Evolutionary conservation across 768 basidiomycete species (phyloP), one percentile per base, ranked within the genome.

Genomic region (Mycena indigotica): DNA sequence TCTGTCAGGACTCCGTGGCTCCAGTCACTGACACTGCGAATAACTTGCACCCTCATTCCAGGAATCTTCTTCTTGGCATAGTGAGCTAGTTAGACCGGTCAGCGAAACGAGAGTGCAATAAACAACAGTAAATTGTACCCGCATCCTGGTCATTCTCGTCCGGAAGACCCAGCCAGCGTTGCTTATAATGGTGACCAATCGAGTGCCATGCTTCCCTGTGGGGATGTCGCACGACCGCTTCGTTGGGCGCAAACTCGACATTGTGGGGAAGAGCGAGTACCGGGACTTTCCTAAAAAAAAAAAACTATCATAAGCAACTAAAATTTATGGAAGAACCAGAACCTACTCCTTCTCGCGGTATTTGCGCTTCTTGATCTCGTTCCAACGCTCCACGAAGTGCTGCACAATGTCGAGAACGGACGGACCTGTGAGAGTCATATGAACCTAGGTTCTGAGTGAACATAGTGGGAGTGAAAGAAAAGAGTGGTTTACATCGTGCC

Each of bases 351-450:
- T 55, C 23, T 53, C 48, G 5, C 35, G n/a, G 24, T 57, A 68
- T 77, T 86, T 95, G 66, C 90, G 82, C 67, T 84, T 87, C 80
- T 93, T 93, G 61, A 95, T 75, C 66, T 93, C 91, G 66, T 95
- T 94, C 91, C 91, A 94, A 21, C 93, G 80, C 71, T 98, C 96
- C 13, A 89, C 77, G 58, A 96, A 99, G 75, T 97, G 95, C 72
- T 97, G 95, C 15, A 87, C 84, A 19, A 98, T 83, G 67, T 99
- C 97, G 55, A 98, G 78, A 4, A 97, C 95, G 16, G 82, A 86
- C 2, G 91, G 83, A 5, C 89, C 97, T 15, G 80, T 75, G 23
- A 95, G 73, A 3, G 91, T 93, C 87, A 92, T 90, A 69, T 95
- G 94, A 13, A 89, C 82, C 87, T 89, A 68, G 4, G 15, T 30